Percentiles rank a stretch among this genome's conserved stretches.
phyloP scores from a whole-genome alignment of 176 grass and related monocot species.

The Cocos nucifera region DNA sequence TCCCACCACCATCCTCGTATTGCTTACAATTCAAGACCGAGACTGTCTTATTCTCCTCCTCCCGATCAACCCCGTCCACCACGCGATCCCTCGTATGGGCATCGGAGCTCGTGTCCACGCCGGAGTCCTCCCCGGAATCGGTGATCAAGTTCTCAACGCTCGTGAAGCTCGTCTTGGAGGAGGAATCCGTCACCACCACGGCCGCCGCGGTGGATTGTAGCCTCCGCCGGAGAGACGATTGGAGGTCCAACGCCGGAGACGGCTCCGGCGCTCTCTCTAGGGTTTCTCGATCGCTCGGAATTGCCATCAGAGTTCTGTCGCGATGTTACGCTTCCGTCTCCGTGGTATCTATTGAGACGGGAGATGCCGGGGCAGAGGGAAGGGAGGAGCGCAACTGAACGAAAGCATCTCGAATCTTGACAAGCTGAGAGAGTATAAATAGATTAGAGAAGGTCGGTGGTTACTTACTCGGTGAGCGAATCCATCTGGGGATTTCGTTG shows the following conservation, averaged over 20 bases:
- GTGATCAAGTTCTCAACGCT: neutral
- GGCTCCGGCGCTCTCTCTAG: neutral
- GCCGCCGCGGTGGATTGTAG: neutral
- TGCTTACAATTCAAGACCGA: neutral
- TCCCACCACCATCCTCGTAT: neutral
- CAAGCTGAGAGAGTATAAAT: no score
- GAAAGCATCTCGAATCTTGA: no score
- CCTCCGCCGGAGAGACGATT: neutral
- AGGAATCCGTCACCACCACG: neutral
- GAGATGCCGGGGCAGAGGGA: no score
- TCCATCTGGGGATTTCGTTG: no score
- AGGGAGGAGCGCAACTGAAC: no score
- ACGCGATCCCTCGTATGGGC: constrained; percentile 4
- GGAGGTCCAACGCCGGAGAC: neutral
- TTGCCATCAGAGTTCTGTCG: neutral
- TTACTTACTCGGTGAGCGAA: no score
- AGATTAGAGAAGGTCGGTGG: no score
- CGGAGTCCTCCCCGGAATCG: constrained; percentile 1
- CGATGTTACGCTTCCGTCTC: no score
- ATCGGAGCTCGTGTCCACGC: constrained; percentile 16
- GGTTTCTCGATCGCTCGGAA: neutral
- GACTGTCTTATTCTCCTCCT: constrained; percentile 9
- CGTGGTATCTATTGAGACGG: no score
- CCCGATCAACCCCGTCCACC: neutral
- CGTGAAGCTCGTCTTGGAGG: neutral